These are phyloP conservation scores for Lentinula lateritia DNA, from an alignment of 768 basidiomycete species.

Conservation along the genomic window DNA sequence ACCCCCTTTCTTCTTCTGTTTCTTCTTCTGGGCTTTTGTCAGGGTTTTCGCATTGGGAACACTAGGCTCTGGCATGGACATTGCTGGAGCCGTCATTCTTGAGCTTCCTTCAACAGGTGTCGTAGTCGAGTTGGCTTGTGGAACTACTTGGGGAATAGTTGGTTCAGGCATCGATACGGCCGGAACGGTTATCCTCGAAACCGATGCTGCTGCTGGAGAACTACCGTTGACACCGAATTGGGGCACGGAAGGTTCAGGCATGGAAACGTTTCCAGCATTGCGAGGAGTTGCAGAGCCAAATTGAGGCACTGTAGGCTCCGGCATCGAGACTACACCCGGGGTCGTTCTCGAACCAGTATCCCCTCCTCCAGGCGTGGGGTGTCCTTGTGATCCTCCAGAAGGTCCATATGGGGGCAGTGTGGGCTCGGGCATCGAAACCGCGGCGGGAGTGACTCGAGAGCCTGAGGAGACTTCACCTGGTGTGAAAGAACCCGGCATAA, in stretches of 20 bases:
- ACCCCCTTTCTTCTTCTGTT: background rate
- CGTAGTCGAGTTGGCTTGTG: background rate
- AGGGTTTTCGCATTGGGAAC: background rate
- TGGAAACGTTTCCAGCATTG: background rate
- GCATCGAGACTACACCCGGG: too few species aligned
- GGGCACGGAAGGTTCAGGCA: background rate
- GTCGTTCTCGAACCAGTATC: background rate
- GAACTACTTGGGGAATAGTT: background rate
- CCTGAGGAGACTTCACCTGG: background rate
- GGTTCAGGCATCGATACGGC: constrained; percentile 1
- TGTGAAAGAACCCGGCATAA: background rate
- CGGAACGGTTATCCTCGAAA: background rate
- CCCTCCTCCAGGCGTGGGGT: background rate
- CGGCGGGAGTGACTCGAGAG: background rate
- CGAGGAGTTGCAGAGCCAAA: too few species aligned
- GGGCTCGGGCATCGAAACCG: background rate
- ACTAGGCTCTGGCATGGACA: background rate
- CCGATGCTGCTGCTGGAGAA: background rate
- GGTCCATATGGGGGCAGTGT: background rate
- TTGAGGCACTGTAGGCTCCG: too few species aligned
- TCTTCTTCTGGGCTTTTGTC: background rate
- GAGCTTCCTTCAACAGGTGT: background rate
- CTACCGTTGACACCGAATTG: background rate
- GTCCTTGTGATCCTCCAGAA: background rate
- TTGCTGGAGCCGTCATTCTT: background rate